Evolutionary conservation across 75 land plant species (phyloP).

Genomic region (Cupressus sempervirens): DNA sequence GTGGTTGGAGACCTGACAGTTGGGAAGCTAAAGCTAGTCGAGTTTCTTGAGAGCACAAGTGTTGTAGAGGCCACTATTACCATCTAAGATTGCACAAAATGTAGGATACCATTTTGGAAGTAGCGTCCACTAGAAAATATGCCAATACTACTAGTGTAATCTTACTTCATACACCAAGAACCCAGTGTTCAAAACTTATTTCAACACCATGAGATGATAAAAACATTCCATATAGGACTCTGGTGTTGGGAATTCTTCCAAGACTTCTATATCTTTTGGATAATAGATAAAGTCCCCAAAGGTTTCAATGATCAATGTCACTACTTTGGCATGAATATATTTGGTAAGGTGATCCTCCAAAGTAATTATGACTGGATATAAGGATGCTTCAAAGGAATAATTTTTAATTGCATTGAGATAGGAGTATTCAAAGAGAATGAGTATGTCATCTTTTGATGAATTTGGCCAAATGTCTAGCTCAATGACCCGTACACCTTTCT

Average conservation of each 20-base stretch:
- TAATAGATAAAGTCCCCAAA: constrained; percentile 47
- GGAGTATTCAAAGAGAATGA: constrained; percentile 68
- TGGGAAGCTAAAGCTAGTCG: too few relatives aligned
- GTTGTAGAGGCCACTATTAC: too few relatives aligned
- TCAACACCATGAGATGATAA: too few relatives aligned
- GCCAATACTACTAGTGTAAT: too few relatives aligned
- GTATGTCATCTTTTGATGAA: constrained; percentile 44
- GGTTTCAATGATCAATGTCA: constrained; percentile 41
- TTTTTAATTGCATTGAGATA: constrained; percentile 71
- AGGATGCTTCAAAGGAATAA: constrained; percentile 73
- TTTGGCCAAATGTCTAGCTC: constrained; percentile 96
- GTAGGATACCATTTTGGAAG: too few relatives aligned
- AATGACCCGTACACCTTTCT: constrained; percentile 79
- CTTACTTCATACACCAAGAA: too few relatives aligned
- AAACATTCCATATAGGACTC: too few relatives aligned
- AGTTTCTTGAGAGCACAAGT: too few relatives aligned
- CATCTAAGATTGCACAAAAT: too few relatives aligned
- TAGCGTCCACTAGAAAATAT: too few relatives aligned
- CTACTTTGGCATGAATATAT: constrained; percentile 79
- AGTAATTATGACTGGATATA: constrained; percentile 82
- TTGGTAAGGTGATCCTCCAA: constrained; percentile 88
- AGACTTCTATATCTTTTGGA: constrained; percentile 27
- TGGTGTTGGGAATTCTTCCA: constrained; percentile 88
- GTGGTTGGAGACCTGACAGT: too few relatives aligned
- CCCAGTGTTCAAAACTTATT: too few relatives aligned